A percentile compares a stretch with the other conserved stretches of the same genome.
Conservation (phyloP, 2,329 filamentous ascomycete genomes). For the Trichoderma pleuroti region DNA sequence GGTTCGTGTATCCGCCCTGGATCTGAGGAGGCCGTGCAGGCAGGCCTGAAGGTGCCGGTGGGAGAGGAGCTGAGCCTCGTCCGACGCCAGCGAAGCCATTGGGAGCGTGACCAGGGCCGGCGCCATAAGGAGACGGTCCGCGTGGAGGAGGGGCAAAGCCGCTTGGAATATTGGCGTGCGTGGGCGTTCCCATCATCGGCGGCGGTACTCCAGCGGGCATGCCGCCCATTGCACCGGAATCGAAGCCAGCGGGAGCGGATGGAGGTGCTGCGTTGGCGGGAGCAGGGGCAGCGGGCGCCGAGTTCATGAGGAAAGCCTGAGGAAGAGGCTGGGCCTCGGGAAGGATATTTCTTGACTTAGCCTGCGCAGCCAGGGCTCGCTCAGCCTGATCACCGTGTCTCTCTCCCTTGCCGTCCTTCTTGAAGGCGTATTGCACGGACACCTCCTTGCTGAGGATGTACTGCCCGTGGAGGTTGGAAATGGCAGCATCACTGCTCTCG, state of each 20-base stretch:
- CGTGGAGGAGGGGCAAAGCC: conserved; percentile 38
- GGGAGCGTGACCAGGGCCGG: conserved; percentile 26
- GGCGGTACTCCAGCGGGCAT: conserved; percentile 27
- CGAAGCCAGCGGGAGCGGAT: conserved; percentile 33
- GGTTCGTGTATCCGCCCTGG: conserved; percentile 44
- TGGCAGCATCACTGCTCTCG: conserved; percentile 87
- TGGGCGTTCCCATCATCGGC: conserved; percentile 28
- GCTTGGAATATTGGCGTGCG: conserved; percentile 35
- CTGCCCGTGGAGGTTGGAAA: conserved; percentile 90
- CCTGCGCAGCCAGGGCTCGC: conserved; percentile 83
- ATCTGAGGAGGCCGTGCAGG: conserved; percentile 49
- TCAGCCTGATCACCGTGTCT: conserved; percentile 93
- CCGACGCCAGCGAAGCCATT: conserved; percentile 23
- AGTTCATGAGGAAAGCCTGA: conserved; percentile 59
- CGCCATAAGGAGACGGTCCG: conserved; percentile 36
- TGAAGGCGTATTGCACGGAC: conserved; percentile 96
- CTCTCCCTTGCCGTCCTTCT: conserved; percentile 98
- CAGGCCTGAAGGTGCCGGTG: conserved; percentile 48
- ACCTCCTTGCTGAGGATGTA: conserved; percentile 97
- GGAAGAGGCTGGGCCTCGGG: conserved; percentile 75
- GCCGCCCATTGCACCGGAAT: conserved; percentile 32
- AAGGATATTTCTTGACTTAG: conserved; percentile 89
- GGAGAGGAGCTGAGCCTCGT: conserved; percentile 38
- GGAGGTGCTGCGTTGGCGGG: conserved; percentile 24
- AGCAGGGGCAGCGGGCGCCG: conserved; percentile 27